These are phyloP conservation scores for Phytophthora colocasiae DNA, from an alignment of 352 stramenopile genomes.

Conservation along the genomic window DNA sequence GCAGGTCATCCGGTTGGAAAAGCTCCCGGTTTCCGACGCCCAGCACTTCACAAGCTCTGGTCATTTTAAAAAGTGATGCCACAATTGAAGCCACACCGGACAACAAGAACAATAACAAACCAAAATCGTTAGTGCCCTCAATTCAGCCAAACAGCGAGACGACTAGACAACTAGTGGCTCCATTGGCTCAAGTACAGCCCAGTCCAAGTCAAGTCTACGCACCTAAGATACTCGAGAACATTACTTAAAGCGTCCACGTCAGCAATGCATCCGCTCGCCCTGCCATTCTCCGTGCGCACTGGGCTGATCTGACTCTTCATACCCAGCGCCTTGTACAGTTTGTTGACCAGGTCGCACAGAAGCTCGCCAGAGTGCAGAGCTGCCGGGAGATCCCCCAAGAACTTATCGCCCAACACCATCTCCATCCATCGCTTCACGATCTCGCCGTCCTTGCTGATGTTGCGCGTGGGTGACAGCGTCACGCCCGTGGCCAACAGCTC, in stretches of 20 bases:
- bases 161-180: slow-evolving; percentile 11
- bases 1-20: slow-evolving; percentile 78
- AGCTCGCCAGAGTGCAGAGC: slow-evolving; percentile 68
- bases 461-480: slow-evolving; percentile 46
- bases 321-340: slow-evolving; percentile 77
- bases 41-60: slow-evolving; percentile 71
- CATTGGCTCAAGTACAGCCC: background rate
- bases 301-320: slow-evolving; percentile 69
- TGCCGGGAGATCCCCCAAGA: slow-evolving; percentile 50
- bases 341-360: slow-evolving; percentile 77
- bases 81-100: slow-evolving; percentile 18
- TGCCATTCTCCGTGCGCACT: slow-evolving; percentile 19
- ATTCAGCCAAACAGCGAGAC: slow-evolving; percentile 14
- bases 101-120: slow-evolving; percentile 8
- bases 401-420: slow-evolving; percentile 88
- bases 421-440: slow-evolving; percentile 89
- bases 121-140: slow-evolving; percentile 19
- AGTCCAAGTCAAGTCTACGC: slow-evolving; percentile 9
- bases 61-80: slow-evolving; percentile 16
- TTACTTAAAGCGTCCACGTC: slow-evolving; percentile 46
- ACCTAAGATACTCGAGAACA: slow-evolving; percentile 76
- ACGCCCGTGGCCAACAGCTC: slow-evolving; percentile 36
- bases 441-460: slow-evolving; percentile 59
- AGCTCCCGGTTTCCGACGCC: slow-evolving; percentile 65
- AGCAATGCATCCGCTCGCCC: slow-evolving; percentile 8